These are phyloP conservation scores for Triangularia verruculosa DNA, from an alignment of 2,329 filamentous ascomycete species.

Conservation along the genomic window DNA sequence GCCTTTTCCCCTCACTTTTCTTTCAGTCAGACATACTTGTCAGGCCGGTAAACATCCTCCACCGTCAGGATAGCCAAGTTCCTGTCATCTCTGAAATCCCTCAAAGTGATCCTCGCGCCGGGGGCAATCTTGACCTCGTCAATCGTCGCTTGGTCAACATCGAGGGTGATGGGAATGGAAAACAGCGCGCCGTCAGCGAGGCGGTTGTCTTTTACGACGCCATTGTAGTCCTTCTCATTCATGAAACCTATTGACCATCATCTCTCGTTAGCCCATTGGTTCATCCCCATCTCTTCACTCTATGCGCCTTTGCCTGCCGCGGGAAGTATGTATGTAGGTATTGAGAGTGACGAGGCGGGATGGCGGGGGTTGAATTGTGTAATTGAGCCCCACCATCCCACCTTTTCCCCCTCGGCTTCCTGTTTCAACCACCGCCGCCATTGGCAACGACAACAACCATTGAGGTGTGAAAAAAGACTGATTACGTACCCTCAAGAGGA, in stretches of 20 bases:
- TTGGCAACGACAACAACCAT: not conserved
- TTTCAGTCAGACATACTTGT: slow-evolving; percentile 66
- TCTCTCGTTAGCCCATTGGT: slow-evolving; percentile 15
- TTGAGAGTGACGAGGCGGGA: not conserved
- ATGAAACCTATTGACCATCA: slow-evolving; percentile 71
- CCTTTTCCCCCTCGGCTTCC: not conserved
- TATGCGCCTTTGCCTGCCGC: not conserved
- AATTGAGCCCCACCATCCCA: slow-evolving; percentile 25
- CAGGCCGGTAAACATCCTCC: slow-evolving; percentile 90
- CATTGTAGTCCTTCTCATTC: slow-evolving; percentile 95
- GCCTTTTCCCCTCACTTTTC: not conserved
- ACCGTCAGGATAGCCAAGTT: slow-evolving; percentile 95
- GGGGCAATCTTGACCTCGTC: slow-evolving; percentile 72
- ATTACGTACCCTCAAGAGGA: slow-evolving; percentile 75
- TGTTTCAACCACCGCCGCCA: not conserved
- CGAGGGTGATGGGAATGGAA: slow-evolving; percentile 94
- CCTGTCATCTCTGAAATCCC: slow-evolving; percentile 93
- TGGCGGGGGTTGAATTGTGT: slow-evolving; percentile 25
- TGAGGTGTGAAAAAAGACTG: slow-evolving; percentile 1
- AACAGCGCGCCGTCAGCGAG: slow-evolving; percentile 88
- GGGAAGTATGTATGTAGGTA: not conserved
- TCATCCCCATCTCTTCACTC: not conserved
- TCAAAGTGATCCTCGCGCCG: slow-evolving; percentile 79
- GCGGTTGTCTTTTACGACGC: slow-evolving; percentile 84
- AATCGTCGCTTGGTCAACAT: slow-evolving; percentile 73